Percentiles rank a stretch among this genome's conserved stretches.
These are phyloP conservation scores for Jasminum sambac DNA, from an alignment of 257 asterid genomes.

Conservation along the genomic window DNA sequence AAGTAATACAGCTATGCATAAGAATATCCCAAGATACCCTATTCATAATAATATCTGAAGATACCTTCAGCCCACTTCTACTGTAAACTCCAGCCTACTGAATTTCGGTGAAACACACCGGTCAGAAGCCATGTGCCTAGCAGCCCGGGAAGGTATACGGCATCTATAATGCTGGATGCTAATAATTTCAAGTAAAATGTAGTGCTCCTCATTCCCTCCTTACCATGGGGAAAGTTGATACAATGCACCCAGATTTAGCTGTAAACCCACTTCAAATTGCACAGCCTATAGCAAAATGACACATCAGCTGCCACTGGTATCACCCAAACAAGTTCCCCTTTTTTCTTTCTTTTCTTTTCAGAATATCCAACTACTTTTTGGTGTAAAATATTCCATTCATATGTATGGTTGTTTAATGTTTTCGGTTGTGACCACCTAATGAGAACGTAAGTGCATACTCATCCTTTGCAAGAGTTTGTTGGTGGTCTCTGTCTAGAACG, in stretches of 20 bases:
- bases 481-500: conserved; percentile 73
- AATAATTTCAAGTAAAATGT: conserved; percentile 22
- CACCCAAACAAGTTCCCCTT: conserved; percentile 9
- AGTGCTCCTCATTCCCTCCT: conserved; percentile 98
- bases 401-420: too few relatives aligned
- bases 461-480: conserved; percentile 80
- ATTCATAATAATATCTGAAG: neutral
- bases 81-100: neutral
- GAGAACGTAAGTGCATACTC: conserved; percentile 98
- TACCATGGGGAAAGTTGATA: conserved; percentile 97
- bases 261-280: conserved; percentile 85
- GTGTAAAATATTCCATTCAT: too few relatives aligned
- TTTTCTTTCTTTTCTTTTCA: too few relatives aligned
- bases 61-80: conserved; percentile 14
- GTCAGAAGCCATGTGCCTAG: neutral
- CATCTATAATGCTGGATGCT: conserved; percentile 1
- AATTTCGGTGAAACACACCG: neutral
- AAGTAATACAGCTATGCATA: neutral
- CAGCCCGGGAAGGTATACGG: neutral
- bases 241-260: conserved; percentile 74
- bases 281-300: conserved; percentile 68
- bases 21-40: neutral
- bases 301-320: conserved; percentile 92
- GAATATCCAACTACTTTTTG: too few relatives aligned
- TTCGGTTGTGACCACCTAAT: too few relatives aligned